Conservation (phyloP, 257 asterid genomes). For the Ballota nigra region DNA sequence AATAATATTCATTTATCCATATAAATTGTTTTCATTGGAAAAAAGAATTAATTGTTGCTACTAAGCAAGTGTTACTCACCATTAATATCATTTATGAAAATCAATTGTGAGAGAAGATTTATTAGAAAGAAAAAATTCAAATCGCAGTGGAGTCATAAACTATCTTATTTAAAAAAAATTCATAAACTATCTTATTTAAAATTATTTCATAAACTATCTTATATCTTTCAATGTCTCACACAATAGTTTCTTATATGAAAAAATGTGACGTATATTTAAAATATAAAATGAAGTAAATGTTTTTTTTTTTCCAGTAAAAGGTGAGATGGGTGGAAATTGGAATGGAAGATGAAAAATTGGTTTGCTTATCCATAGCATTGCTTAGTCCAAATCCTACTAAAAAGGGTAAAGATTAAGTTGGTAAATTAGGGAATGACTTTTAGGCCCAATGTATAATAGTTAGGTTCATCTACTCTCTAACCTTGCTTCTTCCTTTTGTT, state of each 20-base stretch:
- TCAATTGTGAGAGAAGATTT: too few relatives aligned
- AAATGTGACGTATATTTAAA: neutral
- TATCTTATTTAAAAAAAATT: too few relatives aligned
- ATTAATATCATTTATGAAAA: neutral
- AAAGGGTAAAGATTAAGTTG: neutral
- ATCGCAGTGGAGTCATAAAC: too few relatives aligned
- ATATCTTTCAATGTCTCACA: neutral
- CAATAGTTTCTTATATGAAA: neutral
- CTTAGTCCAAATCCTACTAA: neutral
- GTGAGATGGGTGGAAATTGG: neutral
- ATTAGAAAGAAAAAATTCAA: too few relatives aligned
- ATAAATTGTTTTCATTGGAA: too few relatives aligned
- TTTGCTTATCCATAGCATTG: neutral
- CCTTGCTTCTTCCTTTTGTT: neutral
- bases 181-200: too few relatives aligned
- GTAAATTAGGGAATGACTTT: conserved; percentile 32
- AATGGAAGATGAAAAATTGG: neutral
- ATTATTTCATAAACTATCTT: neutral
- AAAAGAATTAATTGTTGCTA: too few relatives aligned
- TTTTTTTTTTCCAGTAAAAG: neutral
- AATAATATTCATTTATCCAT: too few relatives aligned
- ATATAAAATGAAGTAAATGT: too few relatives aligned
- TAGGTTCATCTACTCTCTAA: conserved; percentile 36
- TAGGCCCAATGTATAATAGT: conserved; percentile 17
- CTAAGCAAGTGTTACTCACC: too few relatives aligned